Conservation (phyloP, 495 filamentous ascomycete genomes). For the Aspergillus hancockii region DNA sequence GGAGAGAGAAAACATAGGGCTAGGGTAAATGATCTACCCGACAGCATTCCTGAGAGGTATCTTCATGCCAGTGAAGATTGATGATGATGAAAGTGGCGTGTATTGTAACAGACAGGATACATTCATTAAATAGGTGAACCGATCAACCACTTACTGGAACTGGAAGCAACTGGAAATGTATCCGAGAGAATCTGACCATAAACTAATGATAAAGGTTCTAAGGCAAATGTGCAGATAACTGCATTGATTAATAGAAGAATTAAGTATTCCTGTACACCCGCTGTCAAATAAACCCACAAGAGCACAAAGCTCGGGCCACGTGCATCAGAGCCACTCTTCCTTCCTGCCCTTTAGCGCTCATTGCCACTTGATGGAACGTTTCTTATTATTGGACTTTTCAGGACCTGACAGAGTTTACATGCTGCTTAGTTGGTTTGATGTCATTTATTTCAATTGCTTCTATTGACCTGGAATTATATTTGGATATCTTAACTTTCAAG, state of each 20-base stretch:
- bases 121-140: background rate
- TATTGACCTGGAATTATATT: conserved; percentile 6
- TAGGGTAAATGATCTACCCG: no score
- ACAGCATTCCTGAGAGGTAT: no score
- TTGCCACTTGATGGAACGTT: background rate
- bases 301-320: conserved; percentile 1
- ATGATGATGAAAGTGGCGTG: background rate
- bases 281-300: background rate
- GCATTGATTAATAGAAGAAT: background rate
- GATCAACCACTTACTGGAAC: background rate
- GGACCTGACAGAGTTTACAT: background rate
- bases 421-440: background rate
- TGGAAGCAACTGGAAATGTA: background rate
- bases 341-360: background rate
- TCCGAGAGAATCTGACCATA: background rate
- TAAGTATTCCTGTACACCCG: background rate
- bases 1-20: no score
- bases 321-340: background rate
- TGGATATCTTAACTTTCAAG: conserved; percentile 1
- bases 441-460: conserved; percentile 1
- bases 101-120: background rate
- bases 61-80: background rate
- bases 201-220: background rate
- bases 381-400: background rate
- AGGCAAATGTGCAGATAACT: background rate